A percentile compares a stretch with the other conserved stretches of the same genome.
These are phyloP conservation scores for Populus hybrid DNA, from an alignment of 441 rosid genomes.

Conservation along the genomic window DNA sequence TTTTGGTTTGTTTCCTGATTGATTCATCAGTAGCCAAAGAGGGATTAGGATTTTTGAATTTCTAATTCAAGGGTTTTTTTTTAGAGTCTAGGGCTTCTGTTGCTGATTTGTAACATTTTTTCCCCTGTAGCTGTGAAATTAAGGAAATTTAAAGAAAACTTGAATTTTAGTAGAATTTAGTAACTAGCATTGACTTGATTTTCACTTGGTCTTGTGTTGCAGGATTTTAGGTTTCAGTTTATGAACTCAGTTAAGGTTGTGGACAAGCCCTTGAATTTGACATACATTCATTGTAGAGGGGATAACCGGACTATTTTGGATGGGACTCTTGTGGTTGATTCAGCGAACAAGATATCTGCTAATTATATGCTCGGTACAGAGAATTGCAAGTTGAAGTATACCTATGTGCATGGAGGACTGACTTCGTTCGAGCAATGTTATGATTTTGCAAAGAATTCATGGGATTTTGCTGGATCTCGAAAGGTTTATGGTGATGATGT, in stretches of 20 bases:
- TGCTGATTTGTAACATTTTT: background rate
- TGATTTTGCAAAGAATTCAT: conserved; percentile 68
- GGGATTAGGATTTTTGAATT: conserved; percentile 5
- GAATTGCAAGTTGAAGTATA: conserved; percentile 84
- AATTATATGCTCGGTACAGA: conserved; percentile 73
- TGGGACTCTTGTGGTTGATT: conserved; percentile 58
- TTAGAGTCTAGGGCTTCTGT: background rate
- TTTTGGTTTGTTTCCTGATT: background rate
- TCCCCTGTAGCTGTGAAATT: background rate
- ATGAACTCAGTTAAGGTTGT: conserved; percentile 75
- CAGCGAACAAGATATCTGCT: conserved; percentile 79
- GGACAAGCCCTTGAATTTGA: conserved; percentile 83
- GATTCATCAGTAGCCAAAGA: background rate
- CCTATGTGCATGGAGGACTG: conserved; percentile 56
- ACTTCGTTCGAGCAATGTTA: conserved; percentile 80
- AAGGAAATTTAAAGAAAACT: background rate
- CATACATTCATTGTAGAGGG: conserved; percentile 73
- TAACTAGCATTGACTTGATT: background rate
- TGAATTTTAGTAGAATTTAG: background rate
- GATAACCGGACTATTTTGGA: conserved; percentile 77
- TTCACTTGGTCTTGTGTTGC: conserved; percentile 13
- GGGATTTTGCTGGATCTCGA: conserved; percentile 79
- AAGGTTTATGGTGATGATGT: conserved; percentile 60
- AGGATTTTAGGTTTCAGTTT: conserved; percentile 97
- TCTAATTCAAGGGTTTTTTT: background rate